Conservation (phyloP, 345 rosid species). For the Stellera chamaejasme region DNA sequence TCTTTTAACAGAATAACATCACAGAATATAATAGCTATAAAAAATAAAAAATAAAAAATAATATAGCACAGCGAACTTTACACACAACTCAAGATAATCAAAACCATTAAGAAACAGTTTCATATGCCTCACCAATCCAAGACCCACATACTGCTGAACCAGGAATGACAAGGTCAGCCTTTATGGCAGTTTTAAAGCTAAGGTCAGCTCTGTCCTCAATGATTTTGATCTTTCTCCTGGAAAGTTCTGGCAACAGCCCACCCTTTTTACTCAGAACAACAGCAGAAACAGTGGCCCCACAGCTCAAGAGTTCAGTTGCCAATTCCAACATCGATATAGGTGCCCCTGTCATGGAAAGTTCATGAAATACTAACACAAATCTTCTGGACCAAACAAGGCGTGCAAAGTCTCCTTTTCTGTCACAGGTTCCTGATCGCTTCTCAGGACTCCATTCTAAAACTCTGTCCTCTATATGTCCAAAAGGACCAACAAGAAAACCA, state of each 20-base stretch:
- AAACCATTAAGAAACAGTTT: too few relatives aligned
- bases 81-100: too few relatives aligned
- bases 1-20: too few relatives aligned
- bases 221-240: conserved; percentile 83
- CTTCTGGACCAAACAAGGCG: conserved; percentile 98
- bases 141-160: conserved; percentile 97
- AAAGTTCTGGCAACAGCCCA: conserved; percentile 78
- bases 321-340: conserved; percentile 96
- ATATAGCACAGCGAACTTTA: too few relatives aligned
- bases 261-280: conserved; percentile 93
- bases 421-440: conserved; percentile 88
- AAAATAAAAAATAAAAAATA: not conserved
- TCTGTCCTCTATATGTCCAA: conserved; percentile 66
- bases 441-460: conserved; percentile 87
- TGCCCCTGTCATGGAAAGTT: conserved; percentile 98
- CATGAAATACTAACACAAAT: conserved; percentile 83
- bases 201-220: conserved; percentile 84
- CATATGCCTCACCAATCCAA: conserved; percentile 68
- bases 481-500: conserved; percentile 81
- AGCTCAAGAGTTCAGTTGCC: conserved; percentile 96
- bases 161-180: conserved; percentile 90
- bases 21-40: too few relatives aligned
- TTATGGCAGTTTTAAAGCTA: conserved; percentile 93
- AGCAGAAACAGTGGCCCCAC: conserved; percentile 95
- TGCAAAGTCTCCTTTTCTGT: conserved; percentile 82